These are phyloP conservation scores for Phytomonas serpens DNA, from an alignment of 208 protist genomes.

Conservation along the genomic window DNA sequence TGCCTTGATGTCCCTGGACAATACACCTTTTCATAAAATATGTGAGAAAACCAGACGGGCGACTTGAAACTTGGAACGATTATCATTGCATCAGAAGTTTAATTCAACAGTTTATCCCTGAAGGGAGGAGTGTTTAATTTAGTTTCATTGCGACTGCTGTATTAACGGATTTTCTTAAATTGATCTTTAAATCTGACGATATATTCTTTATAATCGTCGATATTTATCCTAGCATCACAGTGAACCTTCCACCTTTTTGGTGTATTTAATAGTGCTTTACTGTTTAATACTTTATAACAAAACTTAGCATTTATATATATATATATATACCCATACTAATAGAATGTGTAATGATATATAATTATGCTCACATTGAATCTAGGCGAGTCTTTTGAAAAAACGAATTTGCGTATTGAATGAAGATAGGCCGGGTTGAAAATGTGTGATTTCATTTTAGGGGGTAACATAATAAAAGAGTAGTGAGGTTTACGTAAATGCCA, in stretches of 20 bases:
- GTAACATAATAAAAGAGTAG: not conserved
- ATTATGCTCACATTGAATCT: not conserved
- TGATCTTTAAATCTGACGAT: not conserved
- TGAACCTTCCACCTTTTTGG: not conserved
- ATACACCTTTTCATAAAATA: not conserved
- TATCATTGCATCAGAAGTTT: not conserved
- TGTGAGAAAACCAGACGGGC: not conserved
- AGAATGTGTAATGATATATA: not conserved
- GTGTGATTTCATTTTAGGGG: not conserved
- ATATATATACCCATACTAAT: not conserved
- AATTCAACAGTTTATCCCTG: not conserved
- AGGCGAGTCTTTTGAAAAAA: not conserved
- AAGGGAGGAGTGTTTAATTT: not conserved
- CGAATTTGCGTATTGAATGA: not conserved
- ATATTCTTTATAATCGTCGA: not conserved
- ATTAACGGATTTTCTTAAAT: not conserved
- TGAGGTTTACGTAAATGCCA: not conserved
- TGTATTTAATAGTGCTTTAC: not conserved
- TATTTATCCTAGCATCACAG: not conserved
- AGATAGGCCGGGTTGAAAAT: not conserved
- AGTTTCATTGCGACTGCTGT: not conserved
- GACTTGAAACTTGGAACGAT: not conserved
- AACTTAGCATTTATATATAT: not conserved
- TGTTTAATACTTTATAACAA: not conserved
- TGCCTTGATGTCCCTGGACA: not conserved